Percentiles rank a stretch among this genome's conserved stretches.
Evolutionary conservation across 352 stramenopile genomes (phyloP).

Genomic region (Pythium aphanidermatum): DNA sequence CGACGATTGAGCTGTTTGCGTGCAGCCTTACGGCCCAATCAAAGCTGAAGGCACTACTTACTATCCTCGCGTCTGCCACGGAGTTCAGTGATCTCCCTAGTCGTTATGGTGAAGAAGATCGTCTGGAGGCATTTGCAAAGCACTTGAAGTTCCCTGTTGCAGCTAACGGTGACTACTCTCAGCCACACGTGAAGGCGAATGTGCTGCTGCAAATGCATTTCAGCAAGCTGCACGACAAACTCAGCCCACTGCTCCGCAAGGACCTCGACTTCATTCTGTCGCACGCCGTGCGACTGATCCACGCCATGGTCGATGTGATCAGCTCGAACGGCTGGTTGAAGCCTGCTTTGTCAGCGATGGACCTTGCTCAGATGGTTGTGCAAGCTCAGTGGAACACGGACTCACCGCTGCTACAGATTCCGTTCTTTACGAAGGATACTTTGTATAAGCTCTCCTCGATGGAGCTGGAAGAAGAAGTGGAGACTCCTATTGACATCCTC

Average conservation of each 20-base stretch:
- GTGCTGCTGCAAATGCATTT: conserved; percentile 98
- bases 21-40: conserved; percentile 95
- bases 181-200: conserved; percentile 95
- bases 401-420: conserved; percentile 94
- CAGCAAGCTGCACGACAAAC: conserved; percentile 83
- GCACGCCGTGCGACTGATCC: conserved; percentile 92
- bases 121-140: conserved; percentile 90
- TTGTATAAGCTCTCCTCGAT: conserved; percentile 47
- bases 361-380: conserved; percentile 98
- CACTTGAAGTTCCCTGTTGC: conserved; percentile 92
- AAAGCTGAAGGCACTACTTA: conserved; percentile 94
- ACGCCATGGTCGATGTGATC: conserved; percentile 99
- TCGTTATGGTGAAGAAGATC: conserved; percentile 92
- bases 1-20: conserved; percentile 98
- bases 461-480: conserved; percentile 62
- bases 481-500: conserved; percentile 81
- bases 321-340: conserved; percentile 98
- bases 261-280: conserved; percentile 92
- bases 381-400: conserved; percentile 98
- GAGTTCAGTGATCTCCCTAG: conserved; percentile 96
- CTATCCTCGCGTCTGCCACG: conserved; percentile 95
- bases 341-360: conserved; percentile 97
- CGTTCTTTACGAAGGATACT: conserved; percentile 94
- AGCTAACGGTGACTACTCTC: conserved; percentile 83
- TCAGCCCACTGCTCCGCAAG: conserved; percentile 89